Evolutionary conservation across 306 rosid genomes (phyloP).

Genomic region (Luffa acutangula): DNA sequence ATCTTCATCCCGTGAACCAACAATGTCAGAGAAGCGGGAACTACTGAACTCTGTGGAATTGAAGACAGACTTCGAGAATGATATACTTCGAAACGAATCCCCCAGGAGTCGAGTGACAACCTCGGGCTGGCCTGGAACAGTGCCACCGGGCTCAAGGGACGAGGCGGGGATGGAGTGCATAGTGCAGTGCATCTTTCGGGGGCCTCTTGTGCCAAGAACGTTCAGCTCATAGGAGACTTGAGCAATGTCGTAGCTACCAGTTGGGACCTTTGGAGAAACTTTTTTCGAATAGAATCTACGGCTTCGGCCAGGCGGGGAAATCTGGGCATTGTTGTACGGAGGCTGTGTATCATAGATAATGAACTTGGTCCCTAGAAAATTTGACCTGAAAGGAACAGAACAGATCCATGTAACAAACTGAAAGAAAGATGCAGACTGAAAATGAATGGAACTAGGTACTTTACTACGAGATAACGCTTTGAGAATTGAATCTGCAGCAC

Average conservation of each 20-base stretch:
- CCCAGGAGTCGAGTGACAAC: slow-evolving; percentile 52
- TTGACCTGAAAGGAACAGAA: slow-evolving; percentile 50
- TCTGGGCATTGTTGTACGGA: slow-evolving; percentile 42
- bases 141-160: slow-evolving; percentile 61
- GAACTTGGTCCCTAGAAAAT: slow-evolving; percentile 89
- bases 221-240: slow-evolving; percentile 80
- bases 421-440: neutral
- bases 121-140: slow-evolving; percentile 66
- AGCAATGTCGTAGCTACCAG: slow-evolving; percentile 87
- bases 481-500: neutral
- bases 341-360: slow-evolving; percentile 82
- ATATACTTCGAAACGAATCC: slow-evolving; percentile 68
- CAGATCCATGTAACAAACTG: neutral
- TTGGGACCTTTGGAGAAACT: slow-evolving; percentile 87
- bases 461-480: neutral
- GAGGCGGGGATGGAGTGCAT: slow-evolving; percentile 84
- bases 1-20: slow-evolving; percentile 34
- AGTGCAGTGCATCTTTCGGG: slow-evolving; percentile 84
- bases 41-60: slow-evolving; percentile 69
- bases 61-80: slow-evolving; percentile 58
- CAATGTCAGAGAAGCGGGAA: slow-evolving; percentile 62
- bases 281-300: slow-evolving; percentile 81
- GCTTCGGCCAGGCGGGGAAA: slow-evolving; percentile 63
- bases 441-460: neutral
- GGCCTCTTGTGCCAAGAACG: slow-evolving; percentile 89